Base-by-base conservation (phyloP, 257 asterid genomes). In the Scutellaria baicalensis region DNA sequence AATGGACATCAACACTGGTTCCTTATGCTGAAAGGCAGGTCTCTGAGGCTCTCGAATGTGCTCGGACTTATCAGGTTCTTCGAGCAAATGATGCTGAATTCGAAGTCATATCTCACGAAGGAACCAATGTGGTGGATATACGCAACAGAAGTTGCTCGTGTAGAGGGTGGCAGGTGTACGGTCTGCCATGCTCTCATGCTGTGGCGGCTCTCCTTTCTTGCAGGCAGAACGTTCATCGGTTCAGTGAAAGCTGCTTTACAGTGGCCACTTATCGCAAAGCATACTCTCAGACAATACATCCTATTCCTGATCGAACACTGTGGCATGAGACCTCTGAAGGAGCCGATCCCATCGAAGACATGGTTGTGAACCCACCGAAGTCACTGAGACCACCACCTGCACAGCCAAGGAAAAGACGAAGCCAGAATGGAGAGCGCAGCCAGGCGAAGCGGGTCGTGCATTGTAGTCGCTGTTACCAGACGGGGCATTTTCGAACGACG, bases 401-500 rank as follows among this genome's bases (percentile, higher is more conserved):
- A 5, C 86, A 71, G 43, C 83, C 84, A 0, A 79, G 88, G 77
- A 87, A 85, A 64, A 86, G 79, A 78, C 71, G 92, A 35, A 70
- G 79, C 3, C 78, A 78, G 8, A 48, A 44, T 1, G 90, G 78
- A 40, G 90, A 84, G 18, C 65, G 76, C 6, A 70, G 77, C 9
- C 82, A 40, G 70, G 68, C 68, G 11, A 89, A 85, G 71, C 72
- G 95, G 49, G 86, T 82, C 7, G 95, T 85, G 77, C 92, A 75
- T 60, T 87, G 95, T 75, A 85, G 96, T 83, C 85, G 95, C 14
- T 90, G 96, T 71, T 80, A 85, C 67, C 92, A 87, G 80, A 80
- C 92, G 0, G 95, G 96, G 8, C 96, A 90, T 78, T 85, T 90
- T 78, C 77, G 95, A 64, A 90, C 96, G 8, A 88, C 96, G 2